Base-by-base conservation (phyloP, 768 basidiomycete genomes). In the Pisolithus orientalis region DNA sequence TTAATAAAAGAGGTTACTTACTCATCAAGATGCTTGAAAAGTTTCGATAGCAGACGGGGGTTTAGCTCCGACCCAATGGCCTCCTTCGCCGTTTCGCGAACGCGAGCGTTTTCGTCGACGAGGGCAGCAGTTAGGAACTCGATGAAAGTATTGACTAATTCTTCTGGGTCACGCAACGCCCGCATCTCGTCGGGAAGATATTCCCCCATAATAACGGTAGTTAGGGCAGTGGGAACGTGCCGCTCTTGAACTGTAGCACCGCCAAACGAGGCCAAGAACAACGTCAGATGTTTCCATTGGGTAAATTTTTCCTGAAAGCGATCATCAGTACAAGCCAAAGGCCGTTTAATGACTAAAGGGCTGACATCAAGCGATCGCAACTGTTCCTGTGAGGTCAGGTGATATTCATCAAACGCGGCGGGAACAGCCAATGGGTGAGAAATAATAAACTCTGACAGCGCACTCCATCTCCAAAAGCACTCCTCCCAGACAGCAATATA, bases 261-360 rank as follows among this genome's bases (percentile, higher is more conserved):
- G 37, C 84, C 83, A n/a, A 84, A 76, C 0, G 87, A 80, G 4
- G 88, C 82, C 38, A 94, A 72, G 67, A 87, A 90, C 24, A 91
- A 69, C 0, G 87, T 84, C 11, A 91, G 70, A 62, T 94, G 91
- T 60, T 89, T 85, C 92, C 93, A 96, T 58, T 91, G 87, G 37
- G 75, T 79, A 39, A 83, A 79, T 57, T 82, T 76, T 17, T 90
- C 88, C 88, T 91, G 49, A 14, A 31, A 17, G 32, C 46, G 11
- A 37, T 4, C 5, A 27, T 45, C 14, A 37, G 17, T 27, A 49
- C 62, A 27, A 58, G 54, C 47, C 42, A 16, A 28, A 42, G 11
- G 42, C 21, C 44, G 14, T 17, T 29, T 4, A 2, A 45, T 45
- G 17, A 31, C 54, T 31, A 31, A 6, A 14, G 27, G 40, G 25